Percentiles rank a stretch among this genome's conserved stretches.
These are phyloP conservation scores for Penicillium sp. DNA, from an alignment of 2,329 filamentous ascomycete genomes.

Conservation along the genomic window DNA sequence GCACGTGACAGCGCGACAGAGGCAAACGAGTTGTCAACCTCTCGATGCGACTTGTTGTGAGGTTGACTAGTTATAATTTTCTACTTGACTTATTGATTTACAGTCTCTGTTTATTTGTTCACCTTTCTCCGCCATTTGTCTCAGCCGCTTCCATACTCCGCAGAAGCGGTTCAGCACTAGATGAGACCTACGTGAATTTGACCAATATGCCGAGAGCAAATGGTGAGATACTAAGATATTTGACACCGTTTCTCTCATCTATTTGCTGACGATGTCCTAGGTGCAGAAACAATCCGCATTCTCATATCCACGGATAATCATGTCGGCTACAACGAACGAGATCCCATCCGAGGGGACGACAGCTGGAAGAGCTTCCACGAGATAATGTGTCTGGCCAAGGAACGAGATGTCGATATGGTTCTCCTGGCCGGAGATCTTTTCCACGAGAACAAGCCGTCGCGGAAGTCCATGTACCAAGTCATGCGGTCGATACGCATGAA, in stretches of 20 bases:
- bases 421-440: conserved; percentile 92
- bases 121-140: too few relatives aligned
- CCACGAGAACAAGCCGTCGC: conserved; percentile 95
- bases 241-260: background rate
- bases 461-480: conserved; percentile 94
- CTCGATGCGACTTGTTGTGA: background rate
- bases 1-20: conserved; percentile 6
- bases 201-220: conserved; percentile 28
- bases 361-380: conserved; percentile 97
- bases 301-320: conserved; percentile 95
- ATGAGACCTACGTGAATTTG: background rate
- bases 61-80: background rate
- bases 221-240: conserved; percentile 22
- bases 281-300: conserved; percentile 85
- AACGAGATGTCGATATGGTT: conserved; percentile 95
- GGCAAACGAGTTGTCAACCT: background rate
- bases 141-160: background rate
- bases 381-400: conserved; percentile 82
- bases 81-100: background rate
- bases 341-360: conserved; percentile 91
- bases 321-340: conserved; percentile 93
- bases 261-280: conserved; percentile 31
- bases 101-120: background rate
- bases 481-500: conserved; percentile 93
- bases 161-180: background rate